A percentile compares a stretch with the other conserved stretches of the same genome.
Evolutionary conservation across 176 grass and related monocot genomes (phyloP).

Genomic region (Canna indica): DNA sequence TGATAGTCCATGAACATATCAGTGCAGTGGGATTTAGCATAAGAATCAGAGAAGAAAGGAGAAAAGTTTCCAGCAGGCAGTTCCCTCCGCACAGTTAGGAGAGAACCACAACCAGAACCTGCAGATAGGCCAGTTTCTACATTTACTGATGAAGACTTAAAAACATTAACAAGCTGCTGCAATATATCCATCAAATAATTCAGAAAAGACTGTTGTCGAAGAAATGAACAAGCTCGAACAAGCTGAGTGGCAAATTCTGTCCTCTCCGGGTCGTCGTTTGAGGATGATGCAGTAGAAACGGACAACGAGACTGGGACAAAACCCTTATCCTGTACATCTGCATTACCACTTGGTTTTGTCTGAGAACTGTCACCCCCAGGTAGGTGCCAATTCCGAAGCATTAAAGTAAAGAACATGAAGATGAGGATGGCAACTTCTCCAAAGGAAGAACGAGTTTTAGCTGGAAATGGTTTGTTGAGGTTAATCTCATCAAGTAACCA

Average conservation of each 20-base stretch:
- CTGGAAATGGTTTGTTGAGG: slow-evolving; percentile 72
- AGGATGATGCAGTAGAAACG: slow-evolving; percentile 27
- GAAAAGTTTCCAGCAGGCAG: slow-evolving; percentile 92
- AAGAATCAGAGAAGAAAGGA: slow-evolving; percentile 95
- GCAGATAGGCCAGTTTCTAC: slow-evolving; percentile 39
- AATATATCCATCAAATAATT: slow-evolving; percentile 97
- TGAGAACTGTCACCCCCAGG: slow-evolving; percentile 59
- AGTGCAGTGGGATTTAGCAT: slow-evolving; percentile 83
- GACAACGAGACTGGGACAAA: slow-evolving; percentile 33
- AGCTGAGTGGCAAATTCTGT: slow-evolving; percentile 82
- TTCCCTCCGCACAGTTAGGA: slow-evolving; percentile 77
- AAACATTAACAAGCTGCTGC: slow-evolving; percentile 79
- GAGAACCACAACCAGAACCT: slow-evolving; percentile 78
- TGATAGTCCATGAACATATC: slow-evolving; percentile 91
- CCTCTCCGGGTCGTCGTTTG: slow-evolving; percentile 73
- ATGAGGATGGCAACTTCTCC: slow-evolving; percentile 89
- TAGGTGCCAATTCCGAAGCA: slow-evolving; percentile 99
- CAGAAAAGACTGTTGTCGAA: slow-evolving; percentile 83
- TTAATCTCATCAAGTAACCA: slow-evolving; percentile 93
- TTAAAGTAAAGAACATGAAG: slow-evolving; percentile 98
- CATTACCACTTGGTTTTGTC: slow-evolving; percentile 44
- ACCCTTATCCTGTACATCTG: slow-evolving; percentile 70
- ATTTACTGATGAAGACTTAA: slow-evolving; percentile 66
- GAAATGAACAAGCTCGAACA: slow-evolving; percentile 64
- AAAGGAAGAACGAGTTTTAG: slow-evolving; percentile 58